phyloP scores from a whole-genome alignment of 306 rosid species.

The Aeschynomene evenia region DNA sequence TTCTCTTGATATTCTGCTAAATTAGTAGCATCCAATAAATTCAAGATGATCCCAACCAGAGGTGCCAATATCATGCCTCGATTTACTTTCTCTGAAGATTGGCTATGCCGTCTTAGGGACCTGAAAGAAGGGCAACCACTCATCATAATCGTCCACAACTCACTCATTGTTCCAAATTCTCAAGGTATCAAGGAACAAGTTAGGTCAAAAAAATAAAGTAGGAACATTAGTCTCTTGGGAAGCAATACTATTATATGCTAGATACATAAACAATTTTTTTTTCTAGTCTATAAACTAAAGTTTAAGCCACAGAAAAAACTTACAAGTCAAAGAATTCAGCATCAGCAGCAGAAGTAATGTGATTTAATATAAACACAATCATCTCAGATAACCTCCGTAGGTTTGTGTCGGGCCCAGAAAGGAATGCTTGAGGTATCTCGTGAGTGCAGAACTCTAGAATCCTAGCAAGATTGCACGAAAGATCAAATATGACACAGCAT shows the following conservation, averaged over 20 bases:
- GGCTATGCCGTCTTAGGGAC: slow-evolving; percentile 76
- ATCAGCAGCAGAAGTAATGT: slow-evolving; percentile 76
- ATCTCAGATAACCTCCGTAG: slow-evolving; percentile 88
- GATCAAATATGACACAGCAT: slow-evolving; percentile 91
- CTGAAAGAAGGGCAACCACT: slow-evolving; percentile 40
- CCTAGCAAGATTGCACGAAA: slow-evolving; percentile 92
- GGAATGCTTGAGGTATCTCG: slow-evolving; percentile 88
- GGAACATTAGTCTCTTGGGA: not conserved
- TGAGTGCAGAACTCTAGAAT: slow-evolving; percentile 83
- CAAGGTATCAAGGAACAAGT: slow-evolving; percentile 3
- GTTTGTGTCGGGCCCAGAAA: slow-evolving; percentile 84
- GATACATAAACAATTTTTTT: not conserved
- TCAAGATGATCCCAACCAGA: slow-evolving; percentile 80
- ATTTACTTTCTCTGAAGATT: slow-evolving; percentile 76
- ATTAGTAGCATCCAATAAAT: slow-evolving; percentile 72
- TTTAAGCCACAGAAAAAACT: slow-evolving; percentile 39
- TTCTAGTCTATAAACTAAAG: not conserved
- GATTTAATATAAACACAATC: slow-evolving; percentile 83
- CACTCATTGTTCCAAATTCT: slow-evolving; percentile 20
- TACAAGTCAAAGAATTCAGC: slow-evolving; percentile 91
- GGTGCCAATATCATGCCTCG: slow-evolving; percentile 97
- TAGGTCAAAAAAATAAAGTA: not conserved
- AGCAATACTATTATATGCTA: slow-evolving; percentile 7
- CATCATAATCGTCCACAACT: slow-evolving; percentile 7
- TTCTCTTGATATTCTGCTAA: slow-evolving; percentile 51